phyloP scores from a whole-genome alignment of 2,329 filamentous ascomycete genomes.

The Ophiostoma montium region DNA sequence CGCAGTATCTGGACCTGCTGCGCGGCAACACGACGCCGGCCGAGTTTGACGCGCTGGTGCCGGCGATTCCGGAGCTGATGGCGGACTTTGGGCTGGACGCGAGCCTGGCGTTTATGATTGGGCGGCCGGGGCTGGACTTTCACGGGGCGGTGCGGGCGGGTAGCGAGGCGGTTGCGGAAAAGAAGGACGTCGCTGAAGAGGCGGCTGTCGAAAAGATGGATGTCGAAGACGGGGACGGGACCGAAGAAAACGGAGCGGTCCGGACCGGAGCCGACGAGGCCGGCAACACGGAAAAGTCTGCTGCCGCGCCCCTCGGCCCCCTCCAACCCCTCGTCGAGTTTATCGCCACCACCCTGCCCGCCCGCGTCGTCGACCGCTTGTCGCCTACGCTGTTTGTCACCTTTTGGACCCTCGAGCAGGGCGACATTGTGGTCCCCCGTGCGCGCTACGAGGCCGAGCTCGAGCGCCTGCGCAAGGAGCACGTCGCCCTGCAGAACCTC shows the following conservation, averaged over 20 bases:
- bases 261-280: neutral
- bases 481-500: slow-evolving; percentile 46
- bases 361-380: slow-evolving; percentile 53
- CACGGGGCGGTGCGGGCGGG: slow-evolving; percentile 23
- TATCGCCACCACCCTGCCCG: slow-evolving; percentile 46
- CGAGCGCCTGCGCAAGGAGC: slow-evolving; percentile 51
- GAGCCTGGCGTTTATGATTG: slow-evolving; percentile 72
- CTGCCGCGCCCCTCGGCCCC: slow-evolving; percentile 34
- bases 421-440: slow-evolving; percentile 65
- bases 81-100: slow-evolving; percentile 66
- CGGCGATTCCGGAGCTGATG: slow-evolving; percentile 60
- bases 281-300: neutral
- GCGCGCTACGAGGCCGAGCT: slow-evolving; percentile 68
- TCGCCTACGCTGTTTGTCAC: slow-evolving; percentile 73
- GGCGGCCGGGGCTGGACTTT: slow-evolving; percentile 59
- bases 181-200: neutral
- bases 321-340: slow-evolving; percentile 61
- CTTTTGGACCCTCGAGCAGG: slow-evolving; percentile 82
- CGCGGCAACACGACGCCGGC: slow-evolving; percentile 62
- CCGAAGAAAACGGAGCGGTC: neutral
- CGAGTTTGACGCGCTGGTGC: slow-evolving; percentile 67
- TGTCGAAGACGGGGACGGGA: neutral
- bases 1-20: slow-evolving; percentile 80
- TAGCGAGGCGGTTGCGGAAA: neutral
- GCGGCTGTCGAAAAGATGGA: neutral